A percentile compares a stretch with the other conserved stretches of the same genome.
phyloP scores from a whole-genome alignment of 306 rosid species.

The Arachis hypogaea region DNA sequence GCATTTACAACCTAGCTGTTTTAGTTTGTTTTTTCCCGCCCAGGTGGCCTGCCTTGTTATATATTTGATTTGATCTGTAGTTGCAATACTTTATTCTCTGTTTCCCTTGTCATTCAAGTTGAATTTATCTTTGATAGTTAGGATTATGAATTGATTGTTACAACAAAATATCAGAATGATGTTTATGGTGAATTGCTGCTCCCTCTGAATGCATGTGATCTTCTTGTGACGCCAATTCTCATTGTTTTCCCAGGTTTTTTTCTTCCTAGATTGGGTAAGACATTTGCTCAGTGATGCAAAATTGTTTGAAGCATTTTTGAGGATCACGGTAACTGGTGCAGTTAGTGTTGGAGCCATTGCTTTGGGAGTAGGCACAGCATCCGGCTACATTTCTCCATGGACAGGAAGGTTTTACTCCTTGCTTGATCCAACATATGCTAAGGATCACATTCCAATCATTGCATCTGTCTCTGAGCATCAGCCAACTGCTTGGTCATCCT shows the following conservation, averaged over 20 bases:
- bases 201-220: background rate
- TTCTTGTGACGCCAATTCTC: constrained; percentile 34
- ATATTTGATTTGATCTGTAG: background rate
- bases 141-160: constrained; percentile 6
- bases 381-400: constrained; percentile 99
- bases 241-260: constrained; percentile 66
- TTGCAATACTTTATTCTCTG: background rate
- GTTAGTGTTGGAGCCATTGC: constrained; percentile 82
- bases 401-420: constrained; percentile 96
- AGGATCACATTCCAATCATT: constrained; percentile 96
- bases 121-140: background rate
- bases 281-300: constrained; percentile 75
- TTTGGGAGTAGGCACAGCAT: constrained; percentile 88
- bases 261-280: constrained; percentile 95
- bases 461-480: constrained; percentile 99
- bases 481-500: constrained; percentile 99
- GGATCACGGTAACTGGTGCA: constrained; percentile 89
- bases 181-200: constrained; percentile 6
- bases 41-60: background rate
- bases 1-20: background rate
- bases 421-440: constrained; percentile 98
- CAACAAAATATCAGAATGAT: background rate
- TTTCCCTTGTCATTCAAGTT: background rate
- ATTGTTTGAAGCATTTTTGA: constrained; percentile 86
- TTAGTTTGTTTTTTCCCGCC: background rate